phyloP scores from a whole-genome alignment of 2,329 filamentous ascomycete species.

The Calonectria hongkongensis region DNA sequence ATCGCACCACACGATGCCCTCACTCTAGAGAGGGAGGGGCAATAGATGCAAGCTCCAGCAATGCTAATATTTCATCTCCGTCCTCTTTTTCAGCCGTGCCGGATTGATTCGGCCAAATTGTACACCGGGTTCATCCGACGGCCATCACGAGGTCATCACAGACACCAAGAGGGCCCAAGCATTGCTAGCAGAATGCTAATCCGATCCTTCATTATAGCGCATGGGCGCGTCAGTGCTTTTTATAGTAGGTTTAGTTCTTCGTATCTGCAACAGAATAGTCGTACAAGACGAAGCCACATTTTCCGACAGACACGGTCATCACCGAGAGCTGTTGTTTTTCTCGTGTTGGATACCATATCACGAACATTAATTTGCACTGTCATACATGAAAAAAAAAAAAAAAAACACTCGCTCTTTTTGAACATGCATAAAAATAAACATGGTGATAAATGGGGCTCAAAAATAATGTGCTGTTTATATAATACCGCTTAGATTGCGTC shows the following conservation, averaged over 20 bases:
- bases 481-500: neutral
- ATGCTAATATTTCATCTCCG: neutral
- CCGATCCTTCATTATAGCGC: neutral
- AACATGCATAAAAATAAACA: slow-evolving; percentile 6
- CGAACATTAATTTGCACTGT: neutral
- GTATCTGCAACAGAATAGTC: neutral
- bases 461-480: neutral
- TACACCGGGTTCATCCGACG: neutral
- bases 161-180: slow-evolving; percentile 11
- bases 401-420: no score
- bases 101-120: slow-evolving; percentile 12
- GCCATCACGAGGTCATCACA: slow-evolving; percentile 12
- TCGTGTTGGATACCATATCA: neutral
- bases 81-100: neutral
- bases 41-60: neutral
- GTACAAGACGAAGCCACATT: neutral
- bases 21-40: no score
- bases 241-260: neutral
- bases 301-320: neutral
- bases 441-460: neutral
- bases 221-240: neutral
- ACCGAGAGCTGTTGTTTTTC: neutral
- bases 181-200: neutral
- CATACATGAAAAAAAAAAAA: neutral
- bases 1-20: neutral